phyloP scores from a whole-genome alignment of 495 filamentous ascomycete species.

The Hyaloscypha variabilis region DNA sequence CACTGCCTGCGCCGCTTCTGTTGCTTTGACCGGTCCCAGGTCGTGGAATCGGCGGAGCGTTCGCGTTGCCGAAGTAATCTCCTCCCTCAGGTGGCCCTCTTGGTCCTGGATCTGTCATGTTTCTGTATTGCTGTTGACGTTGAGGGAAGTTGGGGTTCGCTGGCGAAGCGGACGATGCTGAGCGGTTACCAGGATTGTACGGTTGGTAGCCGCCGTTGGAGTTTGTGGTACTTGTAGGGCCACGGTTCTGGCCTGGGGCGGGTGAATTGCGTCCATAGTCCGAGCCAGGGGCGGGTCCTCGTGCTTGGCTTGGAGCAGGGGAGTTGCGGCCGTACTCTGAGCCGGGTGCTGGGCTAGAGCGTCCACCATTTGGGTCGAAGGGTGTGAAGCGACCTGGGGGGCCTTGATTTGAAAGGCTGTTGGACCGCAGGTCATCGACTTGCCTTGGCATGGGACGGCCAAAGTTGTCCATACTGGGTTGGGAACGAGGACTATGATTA shows the following conservation, averaged over 20 bases:
- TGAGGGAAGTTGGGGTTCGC: slow-evolving; percentile 39
- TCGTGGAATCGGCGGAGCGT: slow-evolving; percentile 13
- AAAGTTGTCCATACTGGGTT: slow-evolving; percentile 18
- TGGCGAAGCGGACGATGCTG: slow-evolving; percentile 35
- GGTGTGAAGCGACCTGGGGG: slow-evolving; percentile 25
- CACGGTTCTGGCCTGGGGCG: neutral
- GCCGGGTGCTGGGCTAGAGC: slow-evolving; percentile 17
- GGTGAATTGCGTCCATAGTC: slow-evolving; percentile 13
- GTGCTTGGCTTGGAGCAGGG: slow-evolving; percentile 2
- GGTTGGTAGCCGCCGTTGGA: slow-evolving; percentile 22
- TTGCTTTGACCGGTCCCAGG: slow-evolving; percentile 19
- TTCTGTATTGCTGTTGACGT: slow-evolving; percentile 42
- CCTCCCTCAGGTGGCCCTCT: slow-evolving; percentile 17
- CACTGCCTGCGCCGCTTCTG: neutral
- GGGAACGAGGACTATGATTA: neutral
- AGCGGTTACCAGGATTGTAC: slow-evolving; percentile 29
- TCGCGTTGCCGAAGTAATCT: slow-evolving; percentile 20
- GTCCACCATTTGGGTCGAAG: slow-evolving; percentile 23
- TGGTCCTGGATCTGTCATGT: slow-evolving; percentile 53
- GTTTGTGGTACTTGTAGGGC: slow-evolving; percentile 16
- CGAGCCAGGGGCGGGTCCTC: slow-evolving; percentile 4
- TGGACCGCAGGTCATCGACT: slow-evolving; percentile 23
- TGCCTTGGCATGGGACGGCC: slow-evolving; percentile 26
- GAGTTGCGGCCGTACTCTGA: slow-evolving; percentile 9
- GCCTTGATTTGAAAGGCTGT: slow-evolving; percentile 18